phyloP scores from a whole-genome alignment of 345 rosid species.

The Clarkia xantiana region DNA sequence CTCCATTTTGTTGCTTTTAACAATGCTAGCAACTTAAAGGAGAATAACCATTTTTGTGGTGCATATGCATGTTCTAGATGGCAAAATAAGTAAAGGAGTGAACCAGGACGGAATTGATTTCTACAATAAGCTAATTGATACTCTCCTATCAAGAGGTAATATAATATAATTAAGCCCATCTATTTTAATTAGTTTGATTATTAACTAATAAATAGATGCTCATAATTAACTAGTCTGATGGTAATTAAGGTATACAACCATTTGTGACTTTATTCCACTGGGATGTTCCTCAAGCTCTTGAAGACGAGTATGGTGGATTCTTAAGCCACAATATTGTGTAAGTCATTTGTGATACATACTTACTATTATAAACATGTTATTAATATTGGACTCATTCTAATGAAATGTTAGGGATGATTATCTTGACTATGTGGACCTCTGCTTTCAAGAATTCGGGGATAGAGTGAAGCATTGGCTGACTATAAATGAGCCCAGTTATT shows the following conservation, averaged over 20 bases:
- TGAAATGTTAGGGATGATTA: conserved; percentile 57
- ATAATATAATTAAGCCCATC: too few relatives aligned
- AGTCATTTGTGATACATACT: background rate
- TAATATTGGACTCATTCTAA: too few relatives aligned
- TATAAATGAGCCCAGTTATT: conserved; percentile 56
- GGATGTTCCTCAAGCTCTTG: conserved; percentile 22
- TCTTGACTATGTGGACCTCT: conserved; percentile 34
- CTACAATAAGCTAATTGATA: conserved; percentile 43
- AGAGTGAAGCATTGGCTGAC: conserved; percentile 47
- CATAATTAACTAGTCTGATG: too few relatives aligned
- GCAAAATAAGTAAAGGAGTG: conserved; percentile 29
- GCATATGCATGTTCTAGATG: conserved; percentile 15
- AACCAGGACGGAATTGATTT: conserved; percentile 27
- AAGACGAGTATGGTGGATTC: conserved; percentile 15
- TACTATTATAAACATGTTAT: too few relatives aligned
- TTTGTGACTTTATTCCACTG: conserved; percentile 18
- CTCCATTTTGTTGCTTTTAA: conserved; percentile 2
- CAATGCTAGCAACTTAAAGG: background rate
- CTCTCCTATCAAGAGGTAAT: conserved; percentile 29
- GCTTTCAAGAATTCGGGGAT: conserved; percentile 45
- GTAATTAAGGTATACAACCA: conserved; percentile 23
- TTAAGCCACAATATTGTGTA: conserved; percentile 19
- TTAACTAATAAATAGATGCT: too few relatives aligned
- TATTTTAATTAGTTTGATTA: too few relatives aligned
- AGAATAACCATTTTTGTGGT: background rate